Percentiles rank a stretch among this genome's conserved stretches.
Conservation (phyloP, 257 asterid genomes). For the Solanum pinnatisectum region DNA sequence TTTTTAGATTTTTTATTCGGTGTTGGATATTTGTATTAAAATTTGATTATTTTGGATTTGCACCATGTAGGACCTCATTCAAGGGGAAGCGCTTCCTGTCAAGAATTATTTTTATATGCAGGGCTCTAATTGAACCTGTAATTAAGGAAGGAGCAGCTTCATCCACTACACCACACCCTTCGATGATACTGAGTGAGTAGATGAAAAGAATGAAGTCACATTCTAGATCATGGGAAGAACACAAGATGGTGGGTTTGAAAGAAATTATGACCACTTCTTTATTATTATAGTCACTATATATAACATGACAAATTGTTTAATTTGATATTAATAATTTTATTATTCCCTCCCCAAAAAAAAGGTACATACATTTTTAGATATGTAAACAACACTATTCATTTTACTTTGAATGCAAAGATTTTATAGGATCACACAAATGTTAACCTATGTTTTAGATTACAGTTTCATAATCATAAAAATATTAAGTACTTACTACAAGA, state of each 20-base stretch:
- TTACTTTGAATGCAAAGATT: neutral
- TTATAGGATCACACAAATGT: neutral
- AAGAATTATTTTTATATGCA: no score
- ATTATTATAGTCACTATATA: neutral
- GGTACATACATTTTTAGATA: no score
- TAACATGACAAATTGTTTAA: neutral
- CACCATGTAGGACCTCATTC: no score
- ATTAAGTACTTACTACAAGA: neutral
- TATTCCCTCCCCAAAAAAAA: no score
- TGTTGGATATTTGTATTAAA: no score
- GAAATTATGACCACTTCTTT: neutral
- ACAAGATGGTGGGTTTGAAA: neutral
- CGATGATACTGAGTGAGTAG: rapidly evolving
- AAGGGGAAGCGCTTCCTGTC: no score
- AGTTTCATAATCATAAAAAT: neutral
- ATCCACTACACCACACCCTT: no score
- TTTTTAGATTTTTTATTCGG: no score
- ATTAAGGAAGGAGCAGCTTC: rapidly evolving
- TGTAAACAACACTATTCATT: neutral
- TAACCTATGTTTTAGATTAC: neutral
- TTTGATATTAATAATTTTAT: neutral
- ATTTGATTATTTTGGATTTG: no score
- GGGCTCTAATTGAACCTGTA: rapidly evolving
- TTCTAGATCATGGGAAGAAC: neutral
- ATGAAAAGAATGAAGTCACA: neutral